Base-by-base conservation (phyloP, 2,329 filamentous ascomycete genomes). In the Colletotrichum magnum region DNA sequence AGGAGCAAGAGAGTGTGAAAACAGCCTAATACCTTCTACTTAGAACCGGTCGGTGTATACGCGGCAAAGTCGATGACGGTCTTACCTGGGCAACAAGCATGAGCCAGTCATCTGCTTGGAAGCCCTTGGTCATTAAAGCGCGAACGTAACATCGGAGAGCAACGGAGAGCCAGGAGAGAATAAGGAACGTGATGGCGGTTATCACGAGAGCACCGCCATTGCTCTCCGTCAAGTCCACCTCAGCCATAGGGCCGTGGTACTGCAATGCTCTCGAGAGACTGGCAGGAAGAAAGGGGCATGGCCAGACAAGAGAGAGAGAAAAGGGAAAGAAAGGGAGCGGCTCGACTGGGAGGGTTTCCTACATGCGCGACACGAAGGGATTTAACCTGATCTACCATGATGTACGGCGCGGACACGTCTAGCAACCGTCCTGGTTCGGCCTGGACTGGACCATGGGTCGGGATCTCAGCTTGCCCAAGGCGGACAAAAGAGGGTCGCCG, bases 81-180 rank as follows among this genome's bases (percentile, higher is more conserved):
- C 79, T 7, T 76, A 86, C 84, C 78, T 85, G 85, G 36, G 82
- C 81, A 66, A 82, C 72, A 51, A 87, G 71, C 85, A 88, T 87
- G 70, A 87, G 77, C 84, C 85, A 87, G 77, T 88, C 86, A 75
- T 88, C 86, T n/a, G 77, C 69, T 72, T 84, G 79, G 64, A 86
- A 85, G 59, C 77, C 77, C 45, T 82, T 84, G 69, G 82, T 85
- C 71, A 86, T 73, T 24, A 80, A 75, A 5, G 76, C 76, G 66
- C 83, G 78, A 13, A 84, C 84, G 74, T 85, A 85, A n/a, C 75
- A 79, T 64, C 84, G 78, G 51, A 86, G 74, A 15, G 76, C 74
- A 45, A 86, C 80, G 32, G 83, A 80, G 13, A 84, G 62, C 79
- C 81, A 84, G 56, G 78, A 84, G 18, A 84, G 69, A 18, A 71